Percentiles rank a stretch among this genome's conserved stretches.
phyloP scores from a whole-genome alignment of 116 monocot species.

The Papilionanthe hybrid region DNA sequence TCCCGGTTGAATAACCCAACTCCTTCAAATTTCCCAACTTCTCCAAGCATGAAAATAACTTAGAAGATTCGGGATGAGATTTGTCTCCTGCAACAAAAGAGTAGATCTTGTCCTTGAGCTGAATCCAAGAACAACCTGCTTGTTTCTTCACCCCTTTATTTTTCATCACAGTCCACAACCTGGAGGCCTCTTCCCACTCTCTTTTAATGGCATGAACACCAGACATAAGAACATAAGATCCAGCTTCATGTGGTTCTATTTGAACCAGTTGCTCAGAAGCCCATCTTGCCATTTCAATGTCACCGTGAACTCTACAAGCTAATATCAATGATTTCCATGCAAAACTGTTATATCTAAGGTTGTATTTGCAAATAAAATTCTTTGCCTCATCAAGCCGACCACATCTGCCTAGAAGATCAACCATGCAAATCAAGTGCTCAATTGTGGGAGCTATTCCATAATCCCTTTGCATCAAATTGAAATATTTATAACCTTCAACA shows the following conservation, averaged over 20 bases:
- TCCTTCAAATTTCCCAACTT: constrained; percentile 43
- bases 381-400: constrained; percentile 57
- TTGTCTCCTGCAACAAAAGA: constrained; percentile 46
- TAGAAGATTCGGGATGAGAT: constrained; percentile 32
- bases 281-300: constrained; percentile 42
- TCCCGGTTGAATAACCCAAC: constrained; percentile 38
- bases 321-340: constrained; percentile 66
- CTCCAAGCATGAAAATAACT: constrained; percentile 47
- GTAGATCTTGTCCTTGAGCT: constrained; percentile 45
- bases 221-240: constrained; percentile 54
- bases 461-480: constrained; percentile 54
- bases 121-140: constrained; percentile 71
- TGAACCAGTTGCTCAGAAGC: constrained; percentile 39
- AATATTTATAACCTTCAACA: constrained; percentile 51
- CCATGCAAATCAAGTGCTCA: constrained; percentile 80
- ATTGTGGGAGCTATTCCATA: constrained; percentile 42
- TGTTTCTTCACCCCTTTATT: constrained; percentile 32
- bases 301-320: constrained; percentile 49
- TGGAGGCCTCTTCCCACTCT: constrained; percentile 38
- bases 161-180: constrained; percentile 42
- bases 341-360: constrained; percentile 33
- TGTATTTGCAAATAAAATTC: constrained; percentile 52
- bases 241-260: constrained; percentile 44
- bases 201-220: constrained; percentile 46
- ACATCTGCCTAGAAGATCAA: constrained; percentile 70